These are phyloP conservation scores for Paramecium pentaurelia DNA, from an alignment of 73 alveolate species.

Conservation along the genomic window DNA sequence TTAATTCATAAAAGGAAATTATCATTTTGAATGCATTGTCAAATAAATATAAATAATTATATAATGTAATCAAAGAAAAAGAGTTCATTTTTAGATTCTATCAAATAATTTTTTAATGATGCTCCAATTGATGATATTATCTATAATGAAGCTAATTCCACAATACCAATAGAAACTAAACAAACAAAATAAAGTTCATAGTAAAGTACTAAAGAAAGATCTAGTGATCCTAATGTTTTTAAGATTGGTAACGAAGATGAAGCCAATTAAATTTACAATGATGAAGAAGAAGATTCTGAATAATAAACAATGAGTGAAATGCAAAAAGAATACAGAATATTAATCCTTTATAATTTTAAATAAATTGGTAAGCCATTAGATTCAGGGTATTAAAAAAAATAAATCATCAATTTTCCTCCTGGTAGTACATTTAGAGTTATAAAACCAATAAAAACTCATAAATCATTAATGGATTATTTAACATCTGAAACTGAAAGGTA, in stretches of 20 bases:
- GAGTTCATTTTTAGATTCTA: background rate
- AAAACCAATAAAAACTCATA: slow-evolving; percentile 8
- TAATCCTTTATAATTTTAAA: background rate
- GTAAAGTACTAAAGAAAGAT: background rate
- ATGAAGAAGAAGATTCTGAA: background rate
- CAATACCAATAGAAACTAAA: background rate
- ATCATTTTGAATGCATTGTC: background rate
- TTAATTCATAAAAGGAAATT: background rate
- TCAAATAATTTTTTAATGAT: background rate
- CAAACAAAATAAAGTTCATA: background rate
- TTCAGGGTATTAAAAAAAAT: background rate
- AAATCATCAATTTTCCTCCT: slow-evolving; percentile 32
- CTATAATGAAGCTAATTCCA: background rate
- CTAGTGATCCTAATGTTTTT: background rate
- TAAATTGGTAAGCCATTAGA: slow-evolving; percentile 20
- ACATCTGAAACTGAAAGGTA: slow-evolving; percentile 21
- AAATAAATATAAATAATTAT: background rate
- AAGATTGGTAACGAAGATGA: background rate
- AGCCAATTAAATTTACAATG: background rate
- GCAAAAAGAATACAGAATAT: background rate
- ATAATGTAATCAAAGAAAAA: slow-evolving; percentile 12
- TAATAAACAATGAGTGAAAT: background rate
- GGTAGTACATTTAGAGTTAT: background rate
- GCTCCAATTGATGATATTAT: background rate
- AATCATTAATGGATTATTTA: slow-evolving; percentile 13